These are phyloP conservation scores for Alternaria infectoria DNA, from an alignment of 2,329 filamentous ascomycete species.

Conservation along the genomic window DNA sequence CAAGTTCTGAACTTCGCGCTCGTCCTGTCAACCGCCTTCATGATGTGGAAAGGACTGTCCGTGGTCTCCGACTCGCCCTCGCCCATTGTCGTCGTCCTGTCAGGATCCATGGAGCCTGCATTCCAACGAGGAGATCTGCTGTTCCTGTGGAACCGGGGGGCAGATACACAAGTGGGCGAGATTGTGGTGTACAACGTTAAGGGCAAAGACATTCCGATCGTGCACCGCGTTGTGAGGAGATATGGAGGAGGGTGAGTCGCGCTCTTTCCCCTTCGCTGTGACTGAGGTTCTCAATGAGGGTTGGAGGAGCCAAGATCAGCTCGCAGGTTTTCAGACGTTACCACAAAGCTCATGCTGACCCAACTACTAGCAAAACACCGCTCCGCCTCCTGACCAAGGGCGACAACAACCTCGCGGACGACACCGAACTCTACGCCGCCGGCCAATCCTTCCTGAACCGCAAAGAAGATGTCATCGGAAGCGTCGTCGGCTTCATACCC, in stretches of 20 bases:
- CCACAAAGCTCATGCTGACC: slow-evolving; percentile 14
- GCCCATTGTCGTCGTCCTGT: slow-evolving; percentile 83
- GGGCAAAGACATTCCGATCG: slow-evolving; percentile 96
- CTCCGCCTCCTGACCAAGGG: slow-evolving; percentile 88
- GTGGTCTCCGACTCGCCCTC: slow-evolving; percentile 70
- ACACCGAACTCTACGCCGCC: slow-evolving; percentile 86
- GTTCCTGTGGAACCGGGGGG: slow-evolving; percentile 74
- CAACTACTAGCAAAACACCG: slow-evolving; percentile 51
- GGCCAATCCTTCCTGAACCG: slow-evolving; percentile 88
- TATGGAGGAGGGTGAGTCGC: slow-evolving; percentile 63
- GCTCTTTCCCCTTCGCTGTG: neutral
- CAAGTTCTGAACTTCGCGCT: slow-evolving; percentile 91
- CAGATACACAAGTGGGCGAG: slow-evolving; percentile 71
- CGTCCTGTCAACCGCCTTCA: slow-evolving; percentile 88
- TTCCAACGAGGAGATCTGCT: slow-evolving; percentile 80
- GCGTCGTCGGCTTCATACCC: slow-evolving; percentile 88
- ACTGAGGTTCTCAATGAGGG: neutral
- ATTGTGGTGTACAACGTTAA: slow-evolving; percentile 83
- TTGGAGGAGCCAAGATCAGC: neutral
- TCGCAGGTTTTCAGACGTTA: neutral
- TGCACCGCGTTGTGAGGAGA: slow-evolving; percentile 84
- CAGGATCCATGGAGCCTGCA: slow-evolving; percentile 83
- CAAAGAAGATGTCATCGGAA: slow-evolving; percentile 86
- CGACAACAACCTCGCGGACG: slow-evolving; percentile 93
- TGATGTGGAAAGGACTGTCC: slow-evolving; percentile 88